Conservation (phyloP, 2,329 filamentous ascomycete species). For the Pseudocercospora vitis region DNA sequence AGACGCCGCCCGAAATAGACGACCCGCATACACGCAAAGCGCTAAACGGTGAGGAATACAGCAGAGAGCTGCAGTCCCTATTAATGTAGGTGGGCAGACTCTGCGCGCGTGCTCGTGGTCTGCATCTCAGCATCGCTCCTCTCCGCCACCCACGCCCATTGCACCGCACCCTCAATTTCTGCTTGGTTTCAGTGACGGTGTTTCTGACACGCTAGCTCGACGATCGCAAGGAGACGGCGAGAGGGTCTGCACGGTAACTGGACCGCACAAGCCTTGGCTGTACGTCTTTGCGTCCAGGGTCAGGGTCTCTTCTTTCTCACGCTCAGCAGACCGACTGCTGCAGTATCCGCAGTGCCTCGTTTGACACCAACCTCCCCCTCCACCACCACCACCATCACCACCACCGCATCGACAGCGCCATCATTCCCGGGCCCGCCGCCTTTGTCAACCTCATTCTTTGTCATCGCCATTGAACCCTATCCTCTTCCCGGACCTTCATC, state of each 20-base stretch:
- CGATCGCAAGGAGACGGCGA: conserved; percentile 4
- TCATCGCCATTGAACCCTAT: conserved; percentile 10
- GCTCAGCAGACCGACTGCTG: background rate
- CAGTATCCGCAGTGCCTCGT: background rate
- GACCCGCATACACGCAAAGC: background rate
- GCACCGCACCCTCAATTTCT: background rate
- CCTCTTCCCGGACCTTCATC: background rate
- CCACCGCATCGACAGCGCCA: background rate
- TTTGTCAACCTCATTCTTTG: conserved; percentile 16
- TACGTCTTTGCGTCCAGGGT: background rate
- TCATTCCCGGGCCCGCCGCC: background rate
- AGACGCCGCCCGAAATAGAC: background rate
- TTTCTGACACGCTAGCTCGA: conserved; percentile 11
- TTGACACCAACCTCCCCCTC: background rate
- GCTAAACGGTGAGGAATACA: too few relatives aligned
- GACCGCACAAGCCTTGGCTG: background rate
- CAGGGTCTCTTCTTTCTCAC: background rate
- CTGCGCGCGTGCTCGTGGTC: too few relatives aligned
- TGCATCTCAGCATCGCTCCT: too few relatives aligned
- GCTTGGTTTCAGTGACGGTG: background rate
- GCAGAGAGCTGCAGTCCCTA: background rate
- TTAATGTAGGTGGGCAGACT: background rate
- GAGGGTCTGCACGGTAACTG: background rate
- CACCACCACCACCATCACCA: conserved; percentile 7
- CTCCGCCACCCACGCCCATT: background rate